Conservation (phyloP, 441 rosid genomes). For the Sinapis alba region DNA sequence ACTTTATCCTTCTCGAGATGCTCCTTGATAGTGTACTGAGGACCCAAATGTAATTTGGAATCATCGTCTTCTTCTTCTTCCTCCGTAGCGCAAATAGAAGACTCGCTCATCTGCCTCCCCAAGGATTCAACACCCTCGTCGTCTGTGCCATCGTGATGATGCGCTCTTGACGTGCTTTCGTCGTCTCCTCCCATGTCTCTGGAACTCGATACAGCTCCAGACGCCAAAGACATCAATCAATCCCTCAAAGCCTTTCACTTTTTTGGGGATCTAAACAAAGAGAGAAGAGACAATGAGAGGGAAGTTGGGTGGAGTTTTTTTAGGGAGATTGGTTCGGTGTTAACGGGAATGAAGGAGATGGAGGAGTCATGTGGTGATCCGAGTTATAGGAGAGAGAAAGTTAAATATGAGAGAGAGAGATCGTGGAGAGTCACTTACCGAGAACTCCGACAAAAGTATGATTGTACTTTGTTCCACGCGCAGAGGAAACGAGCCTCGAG, state of each 20-base stretch:
- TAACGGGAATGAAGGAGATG: constrained; percentile 32
- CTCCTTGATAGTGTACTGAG: constrained; percentile 73
- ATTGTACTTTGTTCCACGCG: constrained; percentile 37
- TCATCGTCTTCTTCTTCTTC: constrained; percentile 71
- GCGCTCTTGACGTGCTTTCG: constrained; percentile 22
- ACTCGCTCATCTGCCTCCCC: constrained; percentile 52
- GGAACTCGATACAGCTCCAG: constrained; percentile 63
- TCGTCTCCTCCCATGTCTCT: constrained; percentile 58
- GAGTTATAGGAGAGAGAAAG: constrained; percentile 40
- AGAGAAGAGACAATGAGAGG: constrained; percentile 10
- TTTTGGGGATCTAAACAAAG: background rate
- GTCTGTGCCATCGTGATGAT: constrained; percentile 33
- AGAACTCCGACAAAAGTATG: constrained; percentile 10
- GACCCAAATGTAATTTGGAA: constrained; percentile 64
- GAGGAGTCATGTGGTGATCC: constrained; percentile 74
- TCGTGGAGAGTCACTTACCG: constrained; percentile 44
- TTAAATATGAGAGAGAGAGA: constrained; percentile 9
- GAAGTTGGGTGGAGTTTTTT: background rate
- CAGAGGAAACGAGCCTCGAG: constrained; percentile 33
- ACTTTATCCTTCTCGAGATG: constrained; percentile 74
- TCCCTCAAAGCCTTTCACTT: background rate
- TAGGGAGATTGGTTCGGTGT: constrained; percentile 34
- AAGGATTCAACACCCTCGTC: constrained; percentile 42
- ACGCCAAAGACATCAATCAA: constrained; percentile 72
- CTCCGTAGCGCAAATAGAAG: constrained; percentile 49